Base-by-base conservation (phyloP, 768 basidiomycete species). In the Cyclocybe cylindracea region DNA sequence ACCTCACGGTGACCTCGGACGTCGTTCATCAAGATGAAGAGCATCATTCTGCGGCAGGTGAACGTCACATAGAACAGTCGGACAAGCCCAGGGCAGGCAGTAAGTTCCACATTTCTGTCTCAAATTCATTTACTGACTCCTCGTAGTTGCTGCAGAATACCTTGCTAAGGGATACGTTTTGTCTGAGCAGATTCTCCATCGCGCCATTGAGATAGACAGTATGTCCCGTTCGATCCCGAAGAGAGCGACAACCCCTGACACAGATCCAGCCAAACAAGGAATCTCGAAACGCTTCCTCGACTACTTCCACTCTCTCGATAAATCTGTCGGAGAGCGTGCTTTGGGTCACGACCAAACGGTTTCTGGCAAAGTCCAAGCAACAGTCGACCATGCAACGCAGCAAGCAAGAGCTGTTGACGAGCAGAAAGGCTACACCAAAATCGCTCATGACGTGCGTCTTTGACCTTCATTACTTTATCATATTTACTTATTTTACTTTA, bases 51-150 rank as follows among this genome's bases (percentile, higher is more conserved):
- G 58, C 59, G 39, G 70, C 74, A 3, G 65, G 50, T 10, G 66
- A 62, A 24, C 24, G 24, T 43, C 66, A 71, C 44, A 76, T 90
- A 61, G 84, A 89, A 11, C 94, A 97, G 71, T 79, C 85, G 36
- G 94, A 96, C 70, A 99, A 99, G 74, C 96, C 96, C 1, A 76
- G 90, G 31, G 89, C 90, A 13, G 91, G 85, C 40, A 91, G 89
- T 90, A 60, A 61, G 85, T 35, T 10, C n/a, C 10, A 32, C 45
- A 19, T 14, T 34, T 51, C 35, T 50, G 14, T 61, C 14, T 37
- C 19, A 34, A 36, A 11, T 4, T 36, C 4, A 31, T 3, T 29
- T 55, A 51, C 54, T 24, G 24, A 24, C 24, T 24, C 24, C 24
- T 24, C 24, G 24, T 64, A 84, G 92, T 97, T 62, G 89, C 90